Conservation (phyloP, 352 stramenopile species). For the Globisporangium spiculum region DNA sequence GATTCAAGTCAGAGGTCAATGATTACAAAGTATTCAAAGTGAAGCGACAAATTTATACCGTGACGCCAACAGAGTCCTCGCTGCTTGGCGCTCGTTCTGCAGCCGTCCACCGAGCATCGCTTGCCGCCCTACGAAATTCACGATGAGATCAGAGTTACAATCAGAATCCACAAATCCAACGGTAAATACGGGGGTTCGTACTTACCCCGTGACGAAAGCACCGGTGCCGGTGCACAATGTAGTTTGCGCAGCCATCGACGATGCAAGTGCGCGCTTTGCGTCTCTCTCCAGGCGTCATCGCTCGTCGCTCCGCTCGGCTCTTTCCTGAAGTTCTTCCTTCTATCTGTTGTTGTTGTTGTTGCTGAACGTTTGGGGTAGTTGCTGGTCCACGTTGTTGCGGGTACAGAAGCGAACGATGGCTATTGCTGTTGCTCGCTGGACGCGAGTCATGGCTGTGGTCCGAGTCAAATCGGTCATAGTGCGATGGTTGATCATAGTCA, state of each 20-base stretch:
- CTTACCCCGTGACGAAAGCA: conserved; percentile 26
- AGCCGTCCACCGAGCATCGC: conserved; percentile 27
- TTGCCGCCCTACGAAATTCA: conserved; percentile 25
- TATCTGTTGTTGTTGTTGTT: not conserved
- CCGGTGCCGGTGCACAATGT: conserved; percentile 49
- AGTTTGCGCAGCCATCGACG: conserved; percentile 44
- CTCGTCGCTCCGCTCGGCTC: not conserved
- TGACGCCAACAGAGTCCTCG: conserved; percentile 23
- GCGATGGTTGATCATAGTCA: too few species aligned
- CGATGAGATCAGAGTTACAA: not conserved
- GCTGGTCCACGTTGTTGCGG: not conserved
- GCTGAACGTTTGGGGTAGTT: not conserved
- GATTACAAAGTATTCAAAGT: too few species aligned
- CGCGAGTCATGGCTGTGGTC: too few species aligned
- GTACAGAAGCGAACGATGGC: too few species aligned
- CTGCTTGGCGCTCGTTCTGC: conserved; percentile 28
- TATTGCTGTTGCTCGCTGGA: too few species aligned
- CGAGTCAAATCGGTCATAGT: too few species aligned
- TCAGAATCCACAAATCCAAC: too few species aligned
- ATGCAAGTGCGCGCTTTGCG: conserved; percentile 48
- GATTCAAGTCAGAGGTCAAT: too few species aligned
- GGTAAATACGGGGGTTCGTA: not conserved
- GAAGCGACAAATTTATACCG: not conserved
- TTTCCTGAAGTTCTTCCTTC: too few species aligned
- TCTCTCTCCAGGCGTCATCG: conserved; percentile 35